Evolutionary conservation across 2,329 filamentous ascomycete genomes (phyloP).

Genomic region (Zymoseptoria brevis): DNA sequence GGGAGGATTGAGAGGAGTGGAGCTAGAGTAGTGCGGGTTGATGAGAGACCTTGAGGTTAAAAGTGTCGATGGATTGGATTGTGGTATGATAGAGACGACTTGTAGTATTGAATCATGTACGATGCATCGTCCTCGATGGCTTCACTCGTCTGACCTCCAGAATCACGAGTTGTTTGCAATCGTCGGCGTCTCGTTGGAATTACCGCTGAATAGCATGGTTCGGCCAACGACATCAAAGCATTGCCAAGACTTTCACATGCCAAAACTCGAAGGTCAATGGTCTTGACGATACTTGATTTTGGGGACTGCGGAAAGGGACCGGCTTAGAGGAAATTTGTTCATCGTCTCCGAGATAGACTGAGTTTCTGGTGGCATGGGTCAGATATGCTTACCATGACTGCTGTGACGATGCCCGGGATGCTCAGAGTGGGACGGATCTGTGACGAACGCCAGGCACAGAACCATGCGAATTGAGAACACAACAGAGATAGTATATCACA

Average conservation of each 20-base stretch:
- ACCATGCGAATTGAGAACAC: too few relatives aligned
- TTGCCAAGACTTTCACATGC: not conserved
- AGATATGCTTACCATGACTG: too few relatives aligned
- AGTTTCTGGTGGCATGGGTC: too few relatives aligned
- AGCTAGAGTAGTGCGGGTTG: not conserved
- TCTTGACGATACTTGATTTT: not conserved
- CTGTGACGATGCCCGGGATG: too few relatives aligned
- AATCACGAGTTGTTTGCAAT: not conserved
- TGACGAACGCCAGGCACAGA: too few relatives aligned
- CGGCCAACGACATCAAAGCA: not conserved
- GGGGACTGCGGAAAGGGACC: too few relatives aligned
- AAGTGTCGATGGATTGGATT: not conserved
- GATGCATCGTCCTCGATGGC: not conserved
- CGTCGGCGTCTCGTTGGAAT: too few relatives aligned
- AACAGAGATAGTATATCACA: too few relatives aligned
- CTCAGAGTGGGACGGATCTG: too few relatives aligned
- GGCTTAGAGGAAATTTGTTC: too few relatives aligned
- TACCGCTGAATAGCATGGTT: too few relatives aligned
- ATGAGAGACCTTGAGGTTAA: not conserved
- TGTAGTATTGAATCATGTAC: not conserved
- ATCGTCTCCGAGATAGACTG: too few relatives aligned
- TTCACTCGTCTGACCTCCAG: not conserved
- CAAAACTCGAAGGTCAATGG: not conserved
- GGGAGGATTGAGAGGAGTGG: conserved; percentile 26
- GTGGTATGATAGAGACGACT: not conserved